phyloP scores from a whole-genome alignment of 1,139 yeast genomes.

The Debaryomyces subglobosus region DNA sequence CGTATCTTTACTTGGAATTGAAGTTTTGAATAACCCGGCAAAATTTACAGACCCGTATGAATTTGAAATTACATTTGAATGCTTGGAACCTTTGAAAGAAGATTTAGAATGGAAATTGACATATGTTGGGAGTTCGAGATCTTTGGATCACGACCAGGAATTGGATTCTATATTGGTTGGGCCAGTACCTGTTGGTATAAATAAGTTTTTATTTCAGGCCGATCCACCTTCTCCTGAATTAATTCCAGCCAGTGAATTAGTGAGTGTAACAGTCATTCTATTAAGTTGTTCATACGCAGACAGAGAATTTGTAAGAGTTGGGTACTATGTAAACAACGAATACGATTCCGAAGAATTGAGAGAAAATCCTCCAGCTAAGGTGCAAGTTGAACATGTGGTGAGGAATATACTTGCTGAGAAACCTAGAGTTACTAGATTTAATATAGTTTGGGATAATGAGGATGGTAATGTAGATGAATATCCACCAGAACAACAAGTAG shows the following conservation, averaged over 20 bases:
- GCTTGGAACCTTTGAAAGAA: constrained; percentile 88
- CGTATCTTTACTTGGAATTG: constrained; percentile 88
- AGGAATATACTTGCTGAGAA: constrained; percentile 95
- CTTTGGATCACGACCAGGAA: constrained; percentile 95
- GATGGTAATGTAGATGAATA: constrained; percentile 67
- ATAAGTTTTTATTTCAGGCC: constrained; percentile 89
- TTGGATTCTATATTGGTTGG: constrained; percentile 94
- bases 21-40: constrained; percentile 94
- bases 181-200: constrained; percentile 96
- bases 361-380: constrained; percentile 92
- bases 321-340: constrained; percentile 96
- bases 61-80: constrained; percentile 95
- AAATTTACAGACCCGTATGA: constrained; percentile 91
- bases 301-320: constrained; percentile 93
- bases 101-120: constrained; percentile 97
- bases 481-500: constrained; percentile 60
- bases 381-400: constrained; percentile 91
- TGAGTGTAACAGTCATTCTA: constrained; percentile 90
- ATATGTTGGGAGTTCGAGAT: constrained; percentile 92
- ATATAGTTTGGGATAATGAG: constrained; percentile 89
- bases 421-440: constrained; percentile 95
- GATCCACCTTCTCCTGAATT: constrained; percentile 96
- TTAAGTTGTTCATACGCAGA: constrained; percentile 92
- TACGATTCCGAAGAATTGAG: constrained; percentile 91
- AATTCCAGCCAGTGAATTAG: constrained; percentile 94